Percentiles rank a stretch among this genome's conserved stretches.
Evolutionary conservation across 208 protist species (phyloP).

Genomic region (Leishmania lainsoni): DNA sequence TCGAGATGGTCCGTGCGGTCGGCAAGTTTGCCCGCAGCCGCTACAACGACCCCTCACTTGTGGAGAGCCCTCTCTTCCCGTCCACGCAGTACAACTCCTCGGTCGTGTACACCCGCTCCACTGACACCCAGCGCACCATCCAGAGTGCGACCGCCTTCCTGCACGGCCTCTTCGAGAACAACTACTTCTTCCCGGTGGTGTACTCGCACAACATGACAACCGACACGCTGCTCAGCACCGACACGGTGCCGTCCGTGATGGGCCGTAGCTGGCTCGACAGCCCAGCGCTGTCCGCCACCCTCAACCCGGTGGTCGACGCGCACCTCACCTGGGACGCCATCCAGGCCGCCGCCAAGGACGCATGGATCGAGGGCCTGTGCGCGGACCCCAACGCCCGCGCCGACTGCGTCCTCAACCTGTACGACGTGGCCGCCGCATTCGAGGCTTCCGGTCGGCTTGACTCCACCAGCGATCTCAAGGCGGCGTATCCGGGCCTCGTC

Average conservation of each 20-base stretch:
- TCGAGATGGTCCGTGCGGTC: slow-evolving; percentile 40
- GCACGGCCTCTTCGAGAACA: slow-evolving; percentile 48
- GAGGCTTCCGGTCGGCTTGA: slow-evolving; percentile 30
- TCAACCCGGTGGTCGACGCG: slow-evolving; percentile 32
- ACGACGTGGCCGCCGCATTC: slow-evolving; percentile 57
- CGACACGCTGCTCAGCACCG: slow-evolving; percentile 53
- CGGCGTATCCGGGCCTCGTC: slow-evolving; percentile 14
- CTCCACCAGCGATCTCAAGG: slow-evolving; percentile 31
- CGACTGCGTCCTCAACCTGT: slow-evolving; percentile 38
- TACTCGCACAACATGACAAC: slow-evolving; percentile 39
- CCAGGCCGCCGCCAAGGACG: slow-evolving; percentile 41
- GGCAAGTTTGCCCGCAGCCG: slow-evolving; percentile 40
- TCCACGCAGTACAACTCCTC: slow-evolving; percentile 45
- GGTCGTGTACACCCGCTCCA: slow-evolving; percentile 60
- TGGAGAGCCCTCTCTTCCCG: slow-evolving; percentile 45
- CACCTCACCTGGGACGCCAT: slow-evolving; percentile 53
- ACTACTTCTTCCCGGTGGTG: slow-evolving; percentile 49
- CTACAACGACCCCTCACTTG: slow-evolving; percentile 46
- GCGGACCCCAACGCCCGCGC: slow-evolving; percentile 28
- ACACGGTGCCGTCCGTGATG: slow-evolving; percentile 36
- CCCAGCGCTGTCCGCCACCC: slow-evolving; percentile 10
- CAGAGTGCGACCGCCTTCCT: slow-evolving; percentile 63
- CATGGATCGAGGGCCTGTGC: slow-evolving; percentile 40
- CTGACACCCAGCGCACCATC: slow-evolving; percentile 51
- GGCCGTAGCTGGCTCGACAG: slow-evolving; percentile 29